phyloP scores from a whole-genome alignment of 1,284 basidiomycete genomes.

The Baeospora myosura region DNA sequence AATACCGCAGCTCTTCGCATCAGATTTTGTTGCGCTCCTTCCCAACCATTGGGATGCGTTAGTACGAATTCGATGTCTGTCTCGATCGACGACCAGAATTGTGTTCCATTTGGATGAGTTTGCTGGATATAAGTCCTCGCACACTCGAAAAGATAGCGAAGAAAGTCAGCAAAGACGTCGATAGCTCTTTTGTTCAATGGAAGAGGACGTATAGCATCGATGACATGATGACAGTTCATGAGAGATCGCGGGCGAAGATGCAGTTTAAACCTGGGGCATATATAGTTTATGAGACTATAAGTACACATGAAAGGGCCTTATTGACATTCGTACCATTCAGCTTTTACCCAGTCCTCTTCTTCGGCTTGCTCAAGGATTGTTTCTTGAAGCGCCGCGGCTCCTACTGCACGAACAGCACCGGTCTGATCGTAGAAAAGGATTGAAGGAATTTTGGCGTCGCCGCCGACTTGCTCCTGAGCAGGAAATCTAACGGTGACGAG shows the following conservation, averaged over 20 bases:
- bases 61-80: slow-evolving; percentile 9
- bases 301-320: not conserved
- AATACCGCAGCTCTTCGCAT: slow-evolving; percentile 14
- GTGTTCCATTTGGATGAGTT: slow-evolving; percentile 25
- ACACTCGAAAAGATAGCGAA: slow-evolving; percentile 31
- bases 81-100: slow-evolving; percentile 29
- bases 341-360: slow-evolving; percentile 25
- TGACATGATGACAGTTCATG: too few species aligned
- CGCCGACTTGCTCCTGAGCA: slow-evolving; percentile 34
- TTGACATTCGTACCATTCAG: slow-evolving; percentile 29
- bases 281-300: too few species aligned
- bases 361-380: slow-evolving; percentile 26
- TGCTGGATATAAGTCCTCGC: slow-evolving; percentile 31
- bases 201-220: slow-evolving; percentile 24
- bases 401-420: slow-evolving; percentile 29
- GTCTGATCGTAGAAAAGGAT: slow-evolving; percentile 33
- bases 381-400: slow-evolving; percentile 31
- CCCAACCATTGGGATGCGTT: slow-evolving; percentile 15
- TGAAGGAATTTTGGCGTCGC: slow-evolving; percentile 38
- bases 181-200: slow-evolving; percentile 28
- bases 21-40: slow-evolving; percentile 12
- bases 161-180: slow-evolving; percentile 35
- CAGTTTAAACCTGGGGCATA: slow-evolving; percentile 37
- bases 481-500: slow-evolving; percentile 25
- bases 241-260: slow-evolving; percentile 27